phyloP scores from a whole-genome alignment of 1,284 basidiomycete genomes.

The Cryptococcus sp. region DNA sequence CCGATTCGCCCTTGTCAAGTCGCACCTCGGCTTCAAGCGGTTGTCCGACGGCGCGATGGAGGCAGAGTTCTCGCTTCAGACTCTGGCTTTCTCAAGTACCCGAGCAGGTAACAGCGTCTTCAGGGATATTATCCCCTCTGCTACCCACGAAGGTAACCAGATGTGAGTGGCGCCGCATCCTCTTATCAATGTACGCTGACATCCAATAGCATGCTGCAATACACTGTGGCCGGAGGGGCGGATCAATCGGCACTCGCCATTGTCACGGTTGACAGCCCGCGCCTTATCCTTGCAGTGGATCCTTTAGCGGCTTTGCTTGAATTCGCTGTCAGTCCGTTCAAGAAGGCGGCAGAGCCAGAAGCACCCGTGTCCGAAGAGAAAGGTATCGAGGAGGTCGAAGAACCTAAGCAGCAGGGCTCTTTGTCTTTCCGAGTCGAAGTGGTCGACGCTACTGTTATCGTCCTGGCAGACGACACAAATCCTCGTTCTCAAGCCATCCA shows the following conservation, averaged over 20 bases:
- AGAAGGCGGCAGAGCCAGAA: slow-evolving; percentile 24
- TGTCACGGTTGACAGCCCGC: slow-evolving; percentile 88
- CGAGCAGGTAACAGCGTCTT: slow-evolving; percentile 80
- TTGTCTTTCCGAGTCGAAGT: slow-evolving; percentile 79
- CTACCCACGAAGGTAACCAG: slow-evolving; percentile 82
- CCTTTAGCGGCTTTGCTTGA: slow-evolving; percentile 84
- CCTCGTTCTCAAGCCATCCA: slow-evolving; percentile 83
- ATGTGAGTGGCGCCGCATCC: slow-evolving; percentile 56
- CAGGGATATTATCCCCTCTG: slow-evolving; percentile 92
- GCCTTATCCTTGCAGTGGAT: slow-evolving; percentile 90
- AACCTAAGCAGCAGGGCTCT: slow-evolving; percentile 26
- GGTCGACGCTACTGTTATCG: slow-evolving; percentile 84
- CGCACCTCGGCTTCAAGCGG: slow-evolving; percentile 77
- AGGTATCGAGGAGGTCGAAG: slow-evolving; percentile 32
- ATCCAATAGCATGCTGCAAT: slow-evolving; percentile 72
- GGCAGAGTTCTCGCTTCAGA: slow-evolving; percentile 82
- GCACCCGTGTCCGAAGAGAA: slow-evolving; percentile 29
- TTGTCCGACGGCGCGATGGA: slow-evolving; percentile 82
- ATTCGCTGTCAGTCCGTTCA: slow-evolving; percentile 75
- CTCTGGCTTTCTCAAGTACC: slow-evolving; percentile 89
- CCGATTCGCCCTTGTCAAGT: slow-evolving; percentile 79
- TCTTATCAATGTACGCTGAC: slow-evolving; percentile 3
- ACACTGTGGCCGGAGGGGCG: slow-evolving; percentile 67
- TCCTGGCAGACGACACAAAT: slow-evolving; percentile 83
- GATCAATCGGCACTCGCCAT: slow-evolving; percentile 70